Conservation (phyloP, 306 rosid species). For the Astragalus membranaceus region DNA sequence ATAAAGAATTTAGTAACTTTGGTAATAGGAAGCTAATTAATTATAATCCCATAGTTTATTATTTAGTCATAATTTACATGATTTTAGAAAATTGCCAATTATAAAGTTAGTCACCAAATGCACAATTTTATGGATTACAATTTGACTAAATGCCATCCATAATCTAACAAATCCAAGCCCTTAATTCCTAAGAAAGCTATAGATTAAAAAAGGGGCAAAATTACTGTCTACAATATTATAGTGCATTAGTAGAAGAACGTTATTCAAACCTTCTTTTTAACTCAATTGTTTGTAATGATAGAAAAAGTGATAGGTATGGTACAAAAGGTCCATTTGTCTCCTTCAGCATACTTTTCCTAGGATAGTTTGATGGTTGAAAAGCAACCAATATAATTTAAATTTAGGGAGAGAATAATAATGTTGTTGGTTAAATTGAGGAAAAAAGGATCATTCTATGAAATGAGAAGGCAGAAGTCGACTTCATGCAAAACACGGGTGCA, state of each 20-base stretch:
- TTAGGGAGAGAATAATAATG: background rate
- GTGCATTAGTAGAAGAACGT: background rate
- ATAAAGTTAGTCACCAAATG: background rate
- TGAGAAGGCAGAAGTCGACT: background rate
- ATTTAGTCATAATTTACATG: background rate
- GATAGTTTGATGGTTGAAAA: constrained; percentile 26
- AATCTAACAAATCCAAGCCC: background rate
- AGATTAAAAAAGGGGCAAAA: background rate
- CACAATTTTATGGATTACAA: background rate
- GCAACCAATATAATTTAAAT: background rate
- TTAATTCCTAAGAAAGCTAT: background rate
- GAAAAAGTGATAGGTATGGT: background rate
- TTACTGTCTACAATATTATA: background rate
- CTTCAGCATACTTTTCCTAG: background rate
- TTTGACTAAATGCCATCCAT: background rate
- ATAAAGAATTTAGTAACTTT: background rate
- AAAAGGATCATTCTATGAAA: background rate
- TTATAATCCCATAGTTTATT: background rate
- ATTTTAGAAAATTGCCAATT: background rate
- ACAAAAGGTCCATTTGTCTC: constrained; percentile 11
- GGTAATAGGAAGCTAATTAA: background rate
- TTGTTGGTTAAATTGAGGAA: background rate
- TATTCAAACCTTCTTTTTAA: background rate
- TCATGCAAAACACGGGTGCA: no score
- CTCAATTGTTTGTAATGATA: background rate